A percentile compares a stretch with the other conserved stretches of the same genome.
Conservation (phyloP, 2,329 filamentous ascomycete genomes). For the Diaporthe ampelina region DNA sequence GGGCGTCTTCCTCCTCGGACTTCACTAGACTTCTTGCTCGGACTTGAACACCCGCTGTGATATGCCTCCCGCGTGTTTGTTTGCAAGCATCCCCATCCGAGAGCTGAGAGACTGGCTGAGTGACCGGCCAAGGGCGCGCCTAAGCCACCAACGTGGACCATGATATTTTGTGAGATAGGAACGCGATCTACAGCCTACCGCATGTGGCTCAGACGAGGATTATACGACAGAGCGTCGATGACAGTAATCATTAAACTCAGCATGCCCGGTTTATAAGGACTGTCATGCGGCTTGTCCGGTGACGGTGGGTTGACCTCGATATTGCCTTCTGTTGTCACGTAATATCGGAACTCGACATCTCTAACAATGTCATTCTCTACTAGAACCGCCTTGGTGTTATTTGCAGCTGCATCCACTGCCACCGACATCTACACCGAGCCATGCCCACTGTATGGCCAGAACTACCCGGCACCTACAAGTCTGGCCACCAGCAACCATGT, state of each 20-base stretch:
- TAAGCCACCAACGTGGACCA: background rate
- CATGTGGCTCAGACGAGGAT: conserved; percentile 20
- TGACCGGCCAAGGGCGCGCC: background rate
- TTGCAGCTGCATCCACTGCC: conserved; percentile 1
- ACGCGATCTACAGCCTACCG: background rate
- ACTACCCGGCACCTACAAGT: conserved; percentile 21
- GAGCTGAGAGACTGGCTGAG: too few species aligned
- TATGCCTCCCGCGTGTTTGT: too few species aligned
- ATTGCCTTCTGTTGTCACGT: too few species aligned
- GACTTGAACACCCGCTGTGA: background rate
- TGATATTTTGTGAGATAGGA: background rate
- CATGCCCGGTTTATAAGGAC: background rate
- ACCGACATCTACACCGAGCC: conserved; percentile 3
- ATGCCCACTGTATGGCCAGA: conserved; percentile 30
- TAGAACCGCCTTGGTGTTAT: background rate
- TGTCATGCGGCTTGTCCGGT: too few species aligned
- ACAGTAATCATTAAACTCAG: fast-evolving
- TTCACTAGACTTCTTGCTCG: background rate
- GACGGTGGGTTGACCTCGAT: background rate
- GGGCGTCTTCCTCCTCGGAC: background rate
- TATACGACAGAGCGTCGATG: background rate
- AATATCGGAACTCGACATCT: background rate
- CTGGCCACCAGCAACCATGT: background rate
- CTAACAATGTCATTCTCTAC: background rate
- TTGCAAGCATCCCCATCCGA: background rate